Conservation (phyloP, 1,284 basidiomycete genomes). For the Phlebopus sp. region DNA sequence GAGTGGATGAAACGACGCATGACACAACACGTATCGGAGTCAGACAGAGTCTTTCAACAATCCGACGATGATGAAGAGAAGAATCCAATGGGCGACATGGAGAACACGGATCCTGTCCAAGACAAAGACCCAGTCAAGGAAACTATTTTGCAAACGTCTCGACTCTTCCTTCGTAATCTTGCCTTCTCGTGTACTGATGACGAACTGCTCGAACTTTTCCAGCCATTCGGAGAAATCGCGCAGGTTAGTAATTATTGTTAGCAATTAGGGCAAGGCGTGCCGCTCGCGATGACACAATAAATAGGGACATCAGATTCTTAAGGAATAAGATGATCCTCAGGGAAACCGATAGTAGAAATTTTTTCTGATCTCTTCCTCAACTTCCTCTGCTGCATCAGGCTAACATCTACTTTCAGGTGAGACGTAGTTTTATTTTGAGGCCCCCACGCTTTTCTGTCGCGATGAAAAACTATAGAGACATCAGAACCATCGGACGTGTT, state of each 20-base stretch:
- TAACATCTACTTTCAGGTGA: background rate
- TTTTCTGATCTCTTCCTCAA: slow-evolving; percentile 32
- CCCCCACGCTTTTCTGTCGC: background rate
- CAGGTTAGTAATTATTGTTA: slow-evolving; percentile 50
- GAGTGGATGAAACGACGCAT: slow-evolving; percentile 76
- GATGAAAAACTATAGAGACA: slow-evolving; percentile 38
- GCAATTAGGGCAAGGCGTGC: slow-evolving; percentile 3
- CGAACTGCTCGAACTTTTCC: slow-evolving; percentile 72
- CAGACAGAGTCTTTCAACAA: slow-evolving; percentile 56
- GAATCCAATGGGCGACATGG: slow-evolving; percentile 7
- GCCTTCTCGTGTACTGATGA: slow-evolving; percentile 79
- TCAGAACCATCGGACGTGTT: slow-evolving; percentile 43
- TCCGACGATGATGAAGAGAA: slow-evolving; percentile 45
- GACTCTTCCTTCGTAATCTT: slow-evolving; percentile 91
- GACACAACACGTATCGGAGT: slow-evolving; percentile 46
- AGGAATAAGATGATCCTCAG: slow-evolving; percentile 56
- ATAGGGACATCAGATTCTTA: slow-evolving; percentile 65
- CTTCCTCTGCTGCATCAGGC: background rate
- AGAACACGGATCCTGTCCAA: slow-evolving; percentile 17
- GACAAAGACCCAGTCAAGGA: slow-evolving; percentile 49
- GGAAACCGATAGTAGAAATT: slow-evolving; percentile 61
- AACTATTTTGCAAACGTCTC: slow-evolving; percentile 74
- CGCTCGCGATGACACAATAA: slow-evolving; percentile 45
- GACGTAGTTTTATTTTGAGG: background rate
- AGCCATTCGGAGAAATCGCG: slow-evolving; percentile 67